phyloP scores from a whole-genome alignment of 2,329 filamentous ascomycete genomes.

The Talaromyces sp. region DNA sequence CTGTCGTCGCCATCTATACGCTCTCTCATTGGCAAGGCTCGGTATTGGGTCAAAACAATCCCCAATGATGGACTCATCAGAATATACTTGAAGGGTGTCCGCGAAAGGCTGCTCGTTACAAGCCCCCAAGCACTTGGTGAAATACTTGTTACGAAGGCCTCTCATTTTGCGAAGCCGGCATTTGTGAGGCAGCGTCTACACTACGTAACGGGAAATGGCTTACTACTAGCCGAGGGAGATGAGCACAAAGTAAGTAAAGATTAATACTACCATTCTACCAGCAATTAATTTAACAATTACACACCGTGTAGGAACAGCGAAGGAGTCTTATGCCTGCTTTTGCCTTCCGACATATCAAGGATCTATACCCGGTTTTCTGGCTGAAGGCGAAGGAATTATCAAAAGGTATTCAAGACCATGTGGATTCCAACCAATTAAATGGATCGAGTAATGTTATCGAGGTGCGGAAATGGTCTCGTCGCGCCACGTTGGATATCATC shows the following conservation, averaged over 20 bases:
- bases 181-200: conserved; percentile 41
- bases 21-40: background rate
- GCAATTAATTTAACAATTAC: background rate
- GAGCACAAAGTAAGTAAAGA: conserved; percentile 62
- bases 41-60: conserved; percentile 43
- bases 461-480: conserved; percentile 59
- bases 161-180: conserved; percentile 64
- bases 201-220: conserved; percentile 36
- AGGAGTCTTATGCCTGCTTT: conserved; percentile 82
- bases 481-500: conserved; percentile 71
- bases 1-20: background rate
- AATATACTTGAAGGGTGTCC: conserved; percentile 59
- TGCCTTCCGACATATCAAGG: conserved; percentile 77
- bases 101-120: conserved; percentile 59
- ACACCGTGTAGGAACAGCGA: conserved; percentile 51
- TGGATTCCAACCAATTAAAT: conserved; percentile 31
- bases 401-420: conserved; percentile 51
- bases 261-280: background rate
- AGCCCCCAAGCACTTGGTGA: conserved; percentile 64
- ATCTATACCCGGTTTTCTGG: conserved; percentile 84
- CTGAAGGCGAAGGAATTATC: conserved; percentile 67
- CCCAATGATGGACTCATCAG: conserved; percentile 67
- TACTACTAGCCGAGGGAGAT: conserved; percentile 79
- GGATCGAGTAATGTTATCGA: conserved; percentile 39
- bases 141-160: conserved; percentile 63